Evolutionary conservation across 306 rosid species (phyloP).

Genomic region (Lagenaria siceraria): DNA sequence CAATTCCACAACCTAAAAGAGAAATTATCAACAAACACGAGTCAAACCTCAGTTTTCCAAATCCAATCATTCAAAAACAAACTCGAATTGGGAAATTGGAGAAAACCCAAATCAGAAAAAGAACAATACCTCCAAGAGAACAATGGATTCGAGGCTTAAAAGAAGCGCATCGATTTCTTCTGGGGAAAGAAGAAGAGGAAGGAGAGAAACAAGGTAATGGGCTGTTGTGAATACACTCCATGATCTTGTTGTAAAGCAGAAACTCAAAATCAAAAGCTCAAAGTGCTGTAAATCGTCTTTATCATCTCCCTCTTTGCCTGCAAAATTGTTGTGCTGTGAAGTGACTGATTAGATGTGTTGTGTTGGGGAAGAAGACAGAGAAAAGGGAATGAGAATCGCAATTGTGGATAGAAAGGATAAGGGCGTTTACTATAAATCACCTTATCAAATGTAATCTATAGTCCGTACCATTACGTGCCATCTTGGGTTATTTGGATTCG

Average conservation of each 20-base stretch:
- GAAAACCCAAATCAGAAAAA: background rate
- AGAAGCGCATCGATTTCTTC: slow-evolving; percentile 19
- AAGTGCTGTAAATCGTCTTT: background rate
- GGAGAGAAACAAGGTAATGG: slow-evolving; percentile 31
- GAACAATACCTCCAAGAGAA: slow-evolving; percentile 45
- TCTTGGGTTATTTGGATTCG: too few relatives aligned
- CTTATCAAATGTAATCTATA: background rate
- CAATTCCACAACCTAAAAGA: background rate
- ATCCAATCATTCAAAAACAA: background rate
- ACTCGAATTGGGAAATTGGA: background rate
- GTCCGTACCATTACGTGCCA: background rate
- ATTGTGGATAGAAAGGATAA: slow-evolving; percentile 1
- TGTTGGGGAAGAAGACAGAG: slow-evolving; percentile 6
- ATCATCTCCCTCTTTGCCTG: background rate
- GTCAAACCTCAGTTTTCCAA: background rate
- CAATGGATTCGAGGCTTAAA: slow-evolving; percentile 36
- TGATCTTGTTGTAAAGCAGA: slow-evolving; percentile 10
- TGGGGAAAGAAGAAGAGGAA: slow-evolving; percentile 16
- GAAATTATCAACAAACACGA: background rate
- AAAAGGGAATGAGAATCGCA: background rate
- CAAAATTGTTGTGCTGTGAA: background rate
- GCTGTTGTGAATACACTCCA: slow-evolving; percentile 37
- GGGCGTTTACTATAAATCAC: background rate
- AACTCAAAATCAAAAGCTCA: background rate
- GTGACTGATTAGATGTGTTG: background rate